Evolutionary conservation across 805 yeast genomes (phyloP).

Genomic region (Saturnispora hagleri): DNA sequence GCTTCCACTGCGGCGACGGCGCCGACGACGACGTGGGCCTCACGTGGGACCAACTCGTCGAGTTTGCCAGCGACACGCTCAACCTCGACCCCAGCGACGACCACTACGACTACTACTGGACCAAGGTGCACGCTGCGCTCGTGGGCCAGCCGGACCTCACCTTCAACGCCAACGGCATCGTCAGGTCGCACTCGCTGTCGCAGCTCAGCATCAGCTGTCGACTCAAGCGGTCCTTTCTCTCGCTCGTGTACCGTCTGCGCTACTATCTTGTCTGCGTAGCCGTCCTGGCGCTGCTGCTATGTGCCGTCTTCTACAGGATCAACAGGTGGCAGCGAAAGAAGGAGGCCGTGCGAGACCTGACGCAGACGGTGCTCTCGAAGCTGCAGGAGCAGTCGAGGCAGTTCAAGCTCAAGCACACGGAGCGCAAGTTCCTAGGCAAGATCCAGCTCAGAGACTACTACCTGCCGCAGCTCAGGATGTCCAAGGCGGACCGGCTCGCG

Average conservation of each 20-base stretch:
- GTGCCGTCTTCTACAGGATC: slow-evolving; percentile 27
- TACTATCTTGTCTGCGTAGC: slow-evolving; percentile 15
- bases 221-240: slow-evolving; percentile 18
- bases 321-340: slow-evolving; percentile 31
- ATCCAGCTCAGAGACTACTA: slow-evolving; percentile 66
- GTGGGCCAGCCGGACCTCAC: slow-evolving; percentile 15
- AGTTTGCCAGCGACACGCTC: slow-evolving; percentile 44
- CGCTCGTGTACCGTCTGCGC: slow-evolving; percentile 17
- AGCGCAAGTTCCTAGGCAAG: slow-evolving; percentile 47
- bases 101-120: slow-evolving; percentile 21
- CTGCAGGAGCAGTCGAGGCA: slow-evolving; percentile 38
- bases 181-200: slow-evolving; percentile 23
- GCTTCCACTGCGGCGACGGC: slow-evolving; percentile 31
- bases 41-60: slow-evolving; percentile 59
- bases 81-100: slow-evolving; percentile 15
- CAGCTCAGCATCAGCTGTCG: slow-evolving; percentile 24
- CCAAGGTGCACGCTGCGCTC: slow-evolving; percentile 15
- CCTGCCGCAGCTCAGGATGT: slow-evolving; percentile 24
- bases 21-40: slow-evolving; percentile 25
- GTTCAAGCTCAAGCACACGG: slow-evolving; percentile 29
- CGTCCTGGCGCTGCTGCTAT: background rate
- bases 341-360: slow-evolving; percentile 35
- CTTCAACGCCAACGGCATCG: slow-evolving; percentile 8
- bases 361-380: slow-evolving; percentile 39
- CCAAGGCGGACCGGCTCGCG: slow-evolving; percentile 32